Evolutionary conservation across 2,329 filamentous ascomycete species (phyloP).

Genomic region (Grosmannia penicillata): DNA sequence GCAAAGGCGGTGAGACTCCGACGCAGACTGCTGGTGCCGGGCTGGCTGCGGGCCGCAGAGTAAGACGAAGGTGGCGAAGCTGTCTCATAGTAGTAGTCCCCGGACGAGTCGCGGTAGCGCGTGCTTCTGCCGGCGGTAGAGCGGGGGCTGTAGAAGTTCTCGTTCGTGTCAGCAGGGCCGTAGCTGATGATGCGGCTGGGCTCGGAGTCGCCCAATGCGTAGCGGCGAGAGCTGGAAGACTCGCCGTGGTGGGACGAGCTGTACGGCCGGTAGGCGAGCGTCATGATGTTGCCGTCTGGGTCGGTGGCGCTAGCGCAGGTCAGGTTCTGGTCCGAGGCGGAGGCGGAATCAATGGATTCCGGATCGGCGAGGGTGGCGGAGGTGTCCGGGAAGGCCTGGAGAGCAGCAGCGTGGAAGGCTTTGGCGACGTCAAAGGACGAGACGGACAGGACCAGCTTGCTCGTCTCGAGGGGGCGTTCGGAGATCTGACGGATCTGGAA

Average conservation of each 20-base stretch:
- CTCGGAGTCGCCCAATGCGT: conserved; percentile 16
- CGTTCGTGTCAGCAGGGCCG: not conserved
- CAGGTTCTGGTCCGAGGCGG: conserved; percentile 11
- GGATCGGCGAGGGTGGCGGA: conserved; percentile 19
- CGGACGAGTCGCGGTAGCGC: conserved; percentile 2
- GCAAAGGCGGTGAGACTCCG: not conserved
- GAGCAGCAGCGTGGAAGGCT: conserved; percentile 55
- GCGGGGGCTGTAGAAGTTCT: conserved; percentile 1
- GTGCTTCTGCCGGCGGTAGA: conserved; percentile 1
- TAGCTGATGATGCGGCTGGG: conserved; percentile 21
- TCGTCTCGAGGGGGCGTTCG: conserved; percentile 24
- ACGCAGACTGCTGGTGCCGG: conserved; percentile 4
- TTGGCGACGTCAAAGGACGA: conserved; percentile 49
- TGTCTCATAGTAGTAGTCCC: not conserved
- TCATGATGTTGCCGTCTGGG: conserved; percentile 71
- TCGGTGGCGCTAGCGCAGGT: conserved; percentile 50
- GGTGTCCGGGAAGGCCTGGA: conserved; percentile 43
- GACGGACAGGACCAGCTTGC: conserved; percentile 52
- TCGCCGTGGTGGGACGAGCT: conserved; percentile 19
- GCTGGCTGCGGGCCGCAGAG: conserved; percentile 2
- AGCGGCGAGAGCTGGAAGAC: conserved; percentile 16
- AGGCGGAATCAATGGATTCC: not conserved
- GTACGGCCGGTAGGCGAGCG: conserved; percentile 48
- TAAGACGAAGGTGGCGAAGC: not conserved
- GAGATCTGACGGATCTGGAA: conserved; percentile 30